Evolutionary conservation across 352 stramenopile species (phyloP), one percentile per base, ranked within the genome.

Genomic region (Phytophthora citricola): DNA sequence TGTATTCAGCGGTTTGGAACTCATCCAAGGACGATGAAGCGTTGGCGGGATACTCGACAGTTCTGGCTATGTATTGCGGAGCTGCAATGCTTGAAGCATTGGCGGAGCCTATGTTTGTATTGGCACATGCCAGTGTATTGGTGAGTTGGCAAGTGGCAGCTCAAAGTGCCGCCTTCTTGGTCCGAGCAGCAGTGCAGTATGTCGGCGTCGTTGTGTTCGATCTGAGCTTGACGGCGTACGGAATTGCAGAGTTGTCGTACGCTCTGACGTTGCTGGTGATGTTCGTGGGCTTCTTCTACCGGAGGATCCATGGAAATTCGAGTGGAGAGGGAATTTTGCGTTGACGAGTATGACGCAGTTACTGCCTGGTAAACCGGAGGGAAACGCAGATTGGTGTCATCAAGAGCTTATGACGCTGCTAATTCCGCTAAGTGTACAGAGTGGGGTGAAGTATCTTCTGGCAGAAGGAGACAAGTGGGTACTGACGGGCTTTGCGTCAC

Each of bases 401-500:
- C 22, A 46, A 1, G 71, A 90, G 22, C 65, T 96, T 9, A 49
- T 95, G 58, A 49, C 68, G 22, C 71, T 96, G 15, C 63, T 93
- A 29, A 51, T 79, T 26, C 83, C 88, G 15, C 68, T 99, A 53
- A 92, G 89, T 27, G 64, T 98, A 10, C 96, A 99, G 69, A 97
- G 92, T 47, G 76, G 97, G 22, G 93, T 99, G 68, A 99, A 99
- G 79, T 98, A 99, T 76, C 64, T 98, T 8, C 80, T 99, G 27
- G 99, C 95, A 0, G 96, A 99, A 71, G 97, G 93, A 15, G 97
- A 99, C 77, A 97, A 97, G 69, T 97, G 98, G 73, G 85, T 98
- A 4, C 77, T 99, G 5, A 90, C 95, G 12, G 63, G 90, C 4
- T 87, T 97, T n/a, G 89, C 87, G 44, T 90, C 84, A 47, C 86